These are phyloP conservation scores for Stachybotrys elegans DNA, from an alignment of 2,329 filamentous ascomycete species.

Conservation along the genomic window DNA sequence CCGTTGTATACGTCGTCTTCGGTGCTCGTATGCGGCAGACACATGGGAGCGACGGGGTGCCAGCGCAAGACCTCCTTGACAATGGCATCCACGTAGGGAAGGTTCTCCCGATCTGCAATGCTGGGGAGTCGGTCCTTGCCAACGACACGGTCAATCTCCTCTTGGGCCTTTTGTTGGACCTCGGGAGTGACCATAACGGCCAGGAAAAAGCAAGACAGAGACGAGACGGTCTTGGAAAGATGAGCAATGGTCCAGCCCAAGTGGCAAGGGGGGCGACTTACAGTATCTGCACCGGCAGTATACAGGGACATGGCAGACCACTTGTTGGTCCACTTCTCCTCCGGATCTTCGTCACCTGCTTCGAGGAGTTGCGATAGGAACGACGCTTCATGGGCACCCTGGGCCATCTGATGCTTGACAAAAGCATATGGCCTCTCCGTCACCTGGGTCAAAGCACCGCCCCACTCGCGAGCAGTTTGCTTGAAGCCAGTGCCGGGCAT, in stretches of 20 bases:
- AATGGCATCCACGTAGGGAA: conserved; percentile 21
- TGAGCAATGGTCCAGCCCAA: not conserved
- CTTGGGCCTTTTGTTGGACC: conserved; percentile 9
- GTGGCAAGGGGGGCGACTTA: not conserved
- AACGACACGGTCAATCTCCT: conserved; percentile 15
- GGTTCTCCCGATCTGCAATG: conserved; percentile 13
- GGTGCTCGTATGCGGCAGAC: conserved; percentile 31
- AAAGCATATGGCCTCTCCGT: not conserved
- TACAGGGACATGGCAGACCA: conserved; percentile 15
- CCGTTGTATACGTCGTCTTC: conserved; percentile 17
- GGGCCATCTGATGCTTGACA: not conserved
- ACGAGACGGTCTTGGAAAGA: not conserved
- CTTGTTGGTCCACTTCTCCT: conserved; percentile 12
- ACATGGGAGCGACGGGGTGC: conserved; percentile 23
- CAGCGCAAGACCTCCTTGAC: conserved; percentile 23
- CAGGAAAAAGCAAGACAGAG: not conserved
- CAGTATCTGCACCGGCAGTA: conserved; percentile 14
- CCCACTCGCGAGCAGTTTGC: not conserved
- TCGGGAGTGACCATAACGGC: not conserved
- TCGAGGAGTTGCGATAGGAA: not conserved
- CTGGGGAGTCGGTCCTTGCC: conserved; percentile 20
- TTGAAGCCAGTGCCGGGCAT: conserved; percentile 3
- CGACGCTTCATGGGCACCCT: not conserved
- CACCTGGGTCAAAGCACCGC: not conserved
- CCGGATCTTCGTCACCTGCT: conserved; percentile 5